Percentiles rank a stretch among this genome's conserved stretches.
phyloP scores from a whole-genome alignment of 2,329 filamentous ascomycete species.

The Dothiorella sarmentorum region DNA sequence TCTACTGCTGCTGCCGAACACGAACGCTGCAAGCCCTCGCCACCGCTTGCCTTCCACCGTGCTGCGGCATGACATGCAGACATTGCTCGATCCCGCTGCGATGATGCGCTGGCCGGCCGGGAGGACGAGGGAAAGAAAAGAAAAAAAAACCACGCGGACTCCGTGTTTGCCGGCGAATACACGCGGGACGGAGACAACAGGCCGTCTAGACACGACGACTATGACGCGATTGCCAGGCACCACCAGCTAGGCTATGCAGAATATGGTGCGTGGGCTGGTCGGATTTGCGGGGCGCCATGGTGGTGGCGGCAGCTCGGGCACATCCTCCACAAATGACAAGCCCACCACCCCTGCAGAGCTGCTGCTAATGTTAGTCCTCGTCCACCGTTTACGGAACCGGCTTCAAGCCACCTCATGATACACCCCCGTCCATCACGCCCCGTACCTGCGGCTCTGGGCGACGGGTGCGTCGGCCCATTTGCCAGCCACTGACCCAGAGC shows the following conservation, averaged over 20 bases:
- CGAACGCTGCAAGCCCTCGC: background rate
- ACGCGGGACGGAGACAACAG: background rate
- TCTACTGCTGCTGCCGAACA: background rate
- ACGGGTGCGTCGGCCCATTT: constrained; percentile 1
- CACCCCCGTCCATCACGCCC: background rate
- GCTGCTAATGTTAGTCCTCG: background rate
- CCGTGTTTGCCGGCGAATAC: background rate
- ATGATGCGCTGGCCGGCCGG: background rate
- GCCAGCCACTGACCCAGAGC: background rate
- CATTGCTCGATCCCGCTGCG: background rate
- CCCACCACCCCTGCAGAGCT: background rate
- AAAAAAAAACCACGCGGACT: background rate
- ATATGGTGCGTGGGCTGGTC: too few species aligned
- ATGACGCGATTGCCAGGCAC: background rate
- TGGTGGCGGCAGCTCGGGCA: background rate
- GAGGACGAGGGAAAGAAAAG: background rate
- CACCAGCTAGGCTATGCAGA: background rate
- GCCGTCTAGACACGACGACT: background rate
- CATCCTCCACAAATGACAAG: constrained; percentile 6
- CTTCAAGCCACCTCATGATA: constrained; percentile 8
- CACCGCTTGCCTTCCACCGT: background rate
- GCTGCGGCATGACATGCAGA: background rate
- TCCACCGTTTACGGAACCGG: background rate
- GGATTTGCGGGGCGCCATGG: background rate
- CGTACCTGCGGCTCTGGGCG: constrained; percentile 12